Conservation (phyloP, 805 yeast genomes). For the Lachancea waltii region DNA sequence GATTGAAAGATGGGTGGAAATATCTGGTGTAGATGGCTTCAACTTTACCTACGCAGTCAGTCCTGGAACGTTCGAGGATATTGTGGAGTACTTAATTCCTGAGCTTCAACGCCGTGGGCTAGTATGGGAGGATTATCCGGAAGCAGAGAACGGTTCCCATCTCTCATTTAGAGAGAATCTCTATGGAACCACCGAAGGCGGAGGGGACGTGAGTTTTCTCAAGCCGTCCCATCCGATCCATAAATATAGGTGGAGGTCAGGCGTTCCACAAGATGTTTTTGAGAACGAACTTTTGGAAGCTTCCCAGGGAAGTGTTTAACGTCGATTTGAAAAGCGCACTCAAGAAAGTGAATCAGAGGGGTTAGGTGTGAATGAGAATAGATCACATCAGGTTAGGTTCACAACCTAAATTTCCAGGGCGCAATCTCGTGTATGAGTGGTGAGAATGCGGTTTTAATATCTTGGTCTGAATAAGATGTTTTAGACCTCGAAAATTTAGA, state of each 20-base stretch:
- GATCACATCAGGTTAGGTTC: too few species aligned
- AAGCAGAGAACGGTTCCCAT: constrained; percentile 17
- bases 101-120: constrained; percentile 32
- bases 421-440: too few species aligned
- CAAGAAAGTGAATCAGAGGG: too few species aligned
- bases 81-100: constrained; percentile 34
- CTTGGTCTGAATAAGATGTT: too few species aligned
- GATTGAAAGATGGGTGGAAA: constrained; percentile 35
- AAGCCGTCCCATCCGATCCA: constrained; percentile 17
- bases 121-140: constrained; percentile 34
- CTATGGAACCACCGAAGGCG: too few species aligned
- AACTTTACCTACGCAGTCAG: constrained; percentile 35
- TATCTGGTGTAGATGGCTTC: constrained; percentile 39
- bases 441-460: too few species aligned
- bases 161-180: constrained; percentile 33
- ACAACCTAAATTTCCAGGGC: too few species aligned
- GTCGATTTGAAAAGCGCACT: too few species aligned
- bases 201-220: constrained; percentile 14
- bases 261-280: constrained; percentile 5
- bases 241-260: constrained; percentile 11
- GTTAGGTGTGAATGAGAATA: too few species aligned
- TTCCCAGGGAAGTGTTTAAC: too few species aligned
- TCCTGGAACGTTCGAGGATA: constrained; percentile 35
- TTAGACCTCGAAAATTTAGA: too few species aligned
- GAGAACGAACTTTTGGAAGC: too few species aligned